These are phyloP conservation scores for Pyrenophora seminiperda DNA, from an alignment of 2,329 filamentous ascomycete genomes.

Conservation along the genomic window DNA sequence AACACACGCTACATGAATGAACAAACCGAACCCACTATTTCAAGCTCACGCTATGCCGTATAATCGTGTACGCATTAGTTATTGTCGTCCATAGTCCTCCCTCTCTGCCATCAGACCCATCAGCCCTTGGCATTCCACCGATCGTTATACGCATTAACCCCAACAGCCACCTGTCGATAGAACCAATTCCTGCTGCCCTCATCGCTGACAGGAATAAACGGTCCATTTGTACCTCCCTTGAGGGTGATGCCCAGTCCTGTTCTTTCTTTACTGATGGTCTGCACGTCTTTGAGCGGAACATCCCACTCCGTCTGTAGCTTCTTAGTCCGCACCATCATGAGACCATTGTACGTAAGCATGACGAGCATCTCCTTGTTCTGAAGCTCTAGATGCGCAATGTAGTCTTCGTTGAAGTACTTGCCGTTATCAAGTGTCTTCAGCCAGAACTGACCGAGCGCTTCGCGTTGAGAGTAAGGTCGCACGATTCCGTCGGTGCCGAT, in stretches of 20 bases:
- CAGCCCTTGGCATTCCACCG: conserved; percentile 66
- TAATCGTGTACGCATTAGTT: conserved; percentile 5
- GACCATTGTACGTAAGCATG: conserved; percentile 64
- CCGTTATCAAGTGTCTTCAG: conserved; percentile 97
- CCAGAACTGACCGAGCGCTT: conserved; percentile 97
- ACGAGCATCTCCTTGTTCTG: conserved; percentile 88
- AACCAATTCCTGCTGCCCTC: conserved; percentile 74
- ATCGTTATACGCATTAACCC: conserved; percentile 71
- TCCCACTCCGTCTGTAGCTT: conserved; percentile 93
- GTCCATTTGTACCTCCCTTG: conserved; percentile 88
- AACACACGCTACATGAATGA: conserved; percentile 9
- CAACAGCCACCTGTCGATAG: conserved; percentile 68
- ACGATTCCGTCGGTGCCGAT: conserved; percentile 92
- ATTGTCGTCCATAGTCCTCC: background rate
- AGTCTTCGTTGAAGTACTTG: conserved; percentile 96
- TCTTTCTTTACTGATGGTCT: conserved; percentile 95
- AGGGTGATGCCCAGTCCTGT: conserved; percentile 89
- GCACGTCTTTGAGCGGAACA: conserved; percentile 90
- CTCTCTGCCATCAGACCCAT: conserved; percentile 2
- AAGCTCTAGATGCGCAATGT: conserved; percentile 94
- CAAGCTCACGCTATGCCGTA: conserved; percentile 11
- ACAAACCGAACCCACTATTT: background rate
- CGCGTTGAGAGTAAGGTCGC: conserved; percentile 89
- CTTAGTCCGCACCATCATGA: conserved; percentile 87
- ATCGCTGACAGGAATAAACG: conserved; percentile 92